Percentiles rank a stretch among this genome's conserved stretches.
Conservation (phyloP, 768 basidiomycete genomes). For the Collybia sp. region DNA sequence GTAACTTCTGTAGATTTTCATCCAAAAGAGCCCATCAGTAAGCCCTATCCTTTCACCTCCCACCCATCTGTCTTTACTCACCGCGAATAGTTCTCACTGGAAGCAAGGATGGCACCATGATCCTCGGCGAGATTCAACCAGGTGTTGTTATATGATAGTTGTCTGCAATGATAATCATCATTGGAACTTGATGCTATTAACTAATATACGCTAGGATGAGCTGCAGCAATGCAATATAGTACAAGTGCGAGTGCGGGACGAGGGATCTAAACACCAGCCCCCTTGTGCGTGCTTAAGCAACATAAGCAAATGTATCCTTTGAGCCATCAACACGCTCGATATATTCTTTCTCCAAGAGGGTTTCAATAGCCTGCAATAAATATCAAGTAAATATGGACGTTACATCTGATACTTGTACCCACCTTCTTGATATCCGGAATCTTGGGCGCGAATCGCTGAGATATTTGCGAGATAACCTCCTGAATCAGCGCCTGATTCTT, state of each 20-base stretch:
- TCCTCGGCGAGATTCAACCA: slow-evolving; percentile 86
- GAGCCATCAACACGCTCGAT: slow-evolving; percentile 94
- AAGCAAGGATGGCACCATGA: slow-evolving; percentile 90
- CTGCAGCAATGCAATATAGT: neutral
- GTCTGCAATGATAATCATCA: neutral
- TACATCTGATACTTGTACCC: slow-evolving; percentile 5
- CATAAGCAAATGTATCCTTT: slow-evolving; percentile 82
- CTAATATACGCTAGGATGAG: neutral
- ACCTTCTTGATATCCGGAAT: slow-evolving; percentile 98
- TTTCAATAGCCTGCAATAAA: slow-evolving; percentile 75
- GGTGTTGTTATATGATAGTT: slow-evolving; percentile 36
- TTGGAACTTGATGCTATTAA: too few relatives aligned
- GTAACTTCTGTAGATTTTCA: slow-evolving; percentile 96
- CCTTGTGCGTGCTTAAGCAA: slow-evolving; percentile 40
- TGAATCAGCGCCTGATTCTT: slow-evolving; percentile 90
- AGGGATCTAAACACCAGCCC: neutral
- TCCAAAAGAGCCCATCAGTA: slow-evolving; percentile 92
- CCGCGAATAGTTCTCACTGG: slow-evolving; percentile 72
- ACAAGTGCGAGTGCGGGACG: slow-evolving; percentile 1
- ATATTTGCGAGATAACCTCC: slow-evolving; percentile 89
- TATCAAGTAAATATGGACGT: slow-evolving; percentile 7
- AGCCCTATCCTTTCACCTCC: slow-evolving; percentile 23
- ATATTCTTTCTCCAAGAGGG: slow-evolving; percentile 95
- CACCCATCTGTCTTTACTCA: neutral
- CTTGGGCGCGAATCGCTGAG: slow-evolving; percentile 87